These are phyloP conservation scores for Waltergamsia citrina DNA, from an alignment of 2,329 filamentous ascomycete species.

Conservation along the genomic window DNA sequence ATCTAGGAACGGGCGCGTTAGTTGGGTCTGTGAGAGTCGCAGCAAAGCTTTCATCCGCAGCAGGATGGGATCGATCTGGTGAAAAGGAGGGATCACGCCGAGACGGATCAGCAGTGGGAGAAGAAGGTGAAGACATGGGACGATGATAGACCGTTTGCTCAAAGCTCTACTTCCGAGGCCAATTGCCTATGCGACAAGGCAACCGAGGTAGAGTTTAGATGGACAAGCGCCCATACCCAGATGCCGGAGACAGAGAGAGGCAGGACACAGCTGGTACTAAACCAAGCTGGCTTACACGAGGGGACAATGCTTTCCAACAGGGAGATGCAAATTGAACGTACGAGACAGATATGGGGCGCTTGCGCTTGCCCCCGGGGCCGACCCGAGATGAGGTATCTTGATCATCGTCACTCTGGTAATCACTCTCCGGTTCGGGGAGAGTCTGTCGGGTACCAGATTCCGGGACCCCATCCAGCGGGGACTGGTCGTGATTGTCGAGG, in stretches of 20 bases:
- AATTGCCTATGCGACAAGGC: constrained; percentile 3
- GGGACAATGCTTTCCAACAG: too few species aligned
- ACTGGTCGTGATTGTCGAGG: neutral
- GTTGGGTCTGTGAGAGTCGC: constrained; percentile 14
- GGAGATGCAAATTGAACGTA: constrained; percentile 24
- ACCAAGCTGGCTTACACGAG: too few species aligned
- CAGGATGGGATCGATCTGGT: too few species aligned
- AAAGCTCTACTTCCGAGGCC: neutral
- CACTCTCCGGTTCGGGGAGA: constrained; percentile 32
- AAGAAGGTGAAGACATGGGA: constrained; percentile 5
- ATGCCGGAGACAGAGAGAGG: constrained; percentile 5
- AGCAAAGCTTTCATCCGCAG: too few species aligned
- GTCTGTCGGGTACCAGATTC: neutral
- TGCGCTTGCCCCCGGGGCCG: constrained; percentile 42
- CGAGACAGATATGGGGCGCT: constrained; percentile 52
- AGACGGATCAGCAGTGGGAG: constrained; percentile 1
- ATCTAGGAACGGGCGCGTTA: constrained; percentile 37
- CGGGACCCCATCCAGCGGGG: neutral
- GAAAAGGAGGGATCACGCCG: neutral
- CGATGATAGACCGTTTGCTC: too few species aligned
- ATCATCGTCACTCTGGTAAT: constrained; percentile 38
- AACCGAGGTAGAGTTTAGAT: neutral
- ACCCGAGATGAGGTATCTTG: constrained; percentile 23
- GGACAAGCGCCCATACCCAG: neutral
- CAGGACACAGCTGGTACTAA: too few species aligned